Base-by-base conservation (phyloP, 768 basidiomycete species). In the Chalciporus piperatus region DNA sequence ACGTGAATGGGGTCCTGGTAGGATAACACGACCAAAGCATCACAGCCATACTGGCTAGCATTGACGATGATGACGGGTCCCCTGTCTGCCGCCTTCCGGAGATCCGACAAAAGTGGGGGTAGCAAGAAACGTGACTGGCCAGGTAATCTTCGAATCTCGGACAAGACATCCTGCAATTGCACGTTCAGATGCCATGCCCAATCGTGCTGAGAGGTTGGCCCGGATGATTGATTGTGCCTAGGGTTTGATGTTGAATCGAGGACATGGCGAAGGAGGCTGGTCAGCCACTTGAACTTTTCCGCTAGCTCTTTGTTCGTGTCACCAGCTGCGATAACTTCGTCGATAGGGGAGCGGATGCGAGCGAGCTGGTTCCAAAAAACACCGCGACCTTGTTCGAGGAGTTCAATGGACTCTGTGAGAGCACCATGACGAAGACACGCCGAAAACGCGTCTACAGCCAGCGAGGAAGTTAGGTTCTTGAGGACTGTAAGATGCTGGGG, bases 11-110 rank as follows among this genome's bases (percentile, higher is more conserved):
- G 54, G 10, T 33, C 25, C 12, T 23, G 35, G 6, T 25, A 17
- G 19, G 39, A 17, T n/a, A 35, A 6, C 17, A 71, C 50, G 8
- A 70, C 64, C 22, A 73, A 40, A 0, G 69, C 72, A 53, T 73
- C 68, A 25, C 66, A 73, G 22, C 66, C 51, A 16, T 35, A 47
- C 17, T 40, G n/a, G 48, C 59, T 55, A 23, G 64, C 52, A 40
- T 70, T 72, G 38, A 73, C 54, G 14, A 74, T 45, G 16, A 70
- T 59, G 17, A 69, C 57, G 1, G 66, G 65, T 7, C 67, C 66
- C 14, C 47, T 52, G 7, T 43, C 42, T 11, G 64, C 59, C 6
- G 55, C 55, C 6, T 25, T 35, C 11, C 52, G 53, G 6, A 64
- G 43, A 14, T 55, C 33, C 1, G 50, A 47, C 14, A 51, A 47